Base-by-base conservation (phyloP, 148 eudicot species). In the Rhododendron vialii region DNA sequence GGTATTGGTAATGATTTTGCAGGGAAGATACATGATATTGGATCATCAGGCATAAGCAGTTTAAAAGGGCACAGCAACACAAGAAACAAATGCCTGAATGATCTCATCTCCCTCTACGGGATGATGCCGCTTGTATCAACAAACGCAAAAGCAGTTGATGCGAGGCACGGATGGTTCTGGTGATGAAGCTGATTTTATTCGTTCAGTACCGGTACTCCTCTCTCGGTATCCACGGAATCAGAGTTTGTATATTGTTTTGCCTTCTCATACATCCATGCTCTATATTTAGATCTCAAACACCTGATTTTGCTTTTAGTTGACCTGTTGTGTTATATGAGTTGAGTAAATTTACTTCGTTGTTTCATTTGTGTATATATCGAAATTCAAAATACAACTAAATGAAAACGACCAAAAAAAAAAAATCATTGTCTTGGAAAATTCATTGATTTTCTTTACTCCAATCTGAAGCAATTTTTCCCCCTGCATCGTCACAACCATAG, bases 21-120 rank as follows among this genome's bases (percentile, higher is more conserved):
- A 93, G 97, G 95, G 76, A 94, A 94, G 86, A 92, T 94, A 57
- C 78, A 89, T 82, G 97, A 94, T 85, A 91, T 92, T 59, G 95
- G 97, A 45, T 90, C 93, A 17, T 86, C 88, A 20, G 94, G 93
- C 55, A 91, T 93, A 76, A 92, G 95, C 90, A 91, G 93, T 82
- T 86, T 92, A 86, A 80, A 80, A 15, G 92, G 91, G 83, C 94
- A 93, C 84, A 88, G 87, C 87, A 84, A 84, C 33, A 92, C 82
- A 90, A 90, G 96, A 87, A 88, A 86, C 14, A 90, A 92, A 85
- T 93, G 96, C 87, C 89, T 94, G 53, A 94, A 93, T 57, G 94
- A 92, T 85, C 91, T 94, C 50, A 61, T 90, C 53, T 93, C 94
- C 30, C 88, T 93, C 43, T 94, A 89, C 69, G 95, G 96, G 35